Percentiles rank a stretch among this genome's conserved stretches.
Conservation (phyloP, 768 basidiomycete genomes). For the Leccinellum rugosiceps region DNA sequence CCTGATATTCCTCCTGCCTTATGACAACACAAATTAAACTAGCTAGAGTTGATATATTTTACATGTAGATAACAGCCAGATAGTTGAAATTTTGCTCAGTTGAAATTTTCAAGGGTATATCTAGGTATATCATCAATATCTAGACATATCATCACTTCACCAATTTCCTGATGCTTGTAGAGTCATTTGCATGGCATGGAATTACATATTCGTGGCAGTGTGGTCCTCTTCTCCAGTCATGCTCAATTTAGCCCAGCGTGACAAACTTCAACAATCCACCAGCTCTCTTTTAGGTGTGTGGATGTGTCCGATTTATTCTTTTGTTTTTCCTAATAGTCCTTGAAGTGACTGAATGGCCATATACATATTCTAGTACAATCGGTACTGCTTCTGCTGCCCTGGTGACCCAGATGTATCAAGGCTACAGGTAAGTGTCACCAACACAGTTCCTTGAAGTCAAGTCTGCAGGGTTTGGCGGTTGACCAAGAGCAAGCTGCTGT, state of each 20-base stretch:
- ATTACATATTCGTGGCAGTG: conserved; percentile 7
- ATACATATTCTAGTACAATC: conserved; percentile 48
- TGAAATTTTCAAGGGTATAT: too few relatives aligned
- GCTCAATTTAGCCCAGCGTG: neutral
- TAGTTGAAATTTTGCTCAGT: too few relatives aligned
- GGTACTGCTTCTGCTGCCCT: conserved; percentile 46
- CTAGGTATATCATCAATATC: too few relatives aligned
- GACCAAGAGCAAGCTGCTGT: neutral
- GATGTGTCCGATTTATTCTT: neutral
- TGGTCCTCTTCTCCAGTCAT: neutral
- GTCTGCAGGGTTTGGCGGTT: conserved; percentile 12
- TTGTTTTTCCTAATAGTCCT: neutral
- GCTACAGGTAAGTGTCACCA: conserved; percentile 35
- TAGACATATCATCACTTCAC: too few relatives aligned
- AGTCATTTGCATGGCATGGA: conserved; percentile 17
- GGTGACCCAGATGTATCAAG: conserved; percentile 48
- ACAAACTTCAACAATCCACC: neutral
- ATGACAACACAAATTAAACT: too few relatives aligned
- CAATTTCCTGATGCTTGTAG: too few relatives aligned
- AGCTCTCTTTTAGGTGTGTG: neutral
- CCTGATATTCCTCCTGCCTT: too few relatives aligned
- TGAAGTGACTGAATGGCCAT: conserved; percentile 45
- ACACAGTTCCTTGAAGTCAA: neutral
- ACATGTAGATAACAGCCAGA: too few relatives aligned
- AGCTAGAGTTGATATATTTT: too few relatives aligned